Conservation (phyloP, 345 rosid genomes). For the Stellera chamaejasme region DNA sequence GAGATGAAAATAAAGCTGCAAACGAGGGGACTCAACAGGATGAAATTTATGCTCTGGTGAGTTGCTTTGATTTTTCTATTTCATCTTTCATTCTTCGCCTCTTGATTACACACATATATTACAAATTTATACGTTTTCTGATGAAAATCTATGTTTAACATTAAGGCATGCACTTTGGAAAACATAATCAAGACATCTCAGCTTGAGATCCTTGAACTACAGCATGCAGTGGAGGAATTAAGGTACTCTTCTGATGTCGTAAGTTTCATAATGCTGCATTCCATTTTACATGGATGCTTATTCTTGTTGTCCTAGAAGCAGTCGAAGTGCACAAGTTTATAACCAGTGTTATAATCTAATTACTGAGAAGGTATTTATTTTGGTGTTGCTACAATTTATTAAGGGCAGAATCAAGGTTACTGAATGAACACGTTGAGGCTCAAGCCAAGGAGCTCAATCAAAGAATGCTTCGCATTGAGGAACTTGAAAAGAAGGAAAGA, state of each 20-base stretch:
- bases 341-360: slow-evolving; percentile 2
- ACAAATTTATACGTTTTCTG: slow-evolving; percentile 8
- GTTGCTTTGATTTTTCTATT: slow-evolving; percentile 15
- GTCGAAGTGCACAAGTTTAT: neutral
- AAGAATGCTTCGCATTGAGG: slow-evolving; percentile 66
- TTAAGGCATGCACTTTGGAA: slow-evolving; percentile 93
- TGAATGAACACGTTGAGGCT: slow-evolving; percentile 57
- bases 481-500: slow-evolving; percentile 86
- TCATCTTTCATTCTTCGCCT: slow-evolving; percentile 1
- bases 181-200: slow-evolving; percentile 88
- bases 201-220: slow-evolving; percentile 72
- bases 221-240: slow-evolving; percentile 66
- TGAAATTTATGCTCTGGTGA: slow-evolving; percentile 79
- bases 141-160: slow-evolving; percentile 10
- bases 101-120: slow-evolving; percentile 6
- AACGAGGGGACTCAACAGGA: slow-evolving; percentile 47
- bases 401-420: slow-evolving; percentile 76
- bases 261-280: slow-evolving; percentile 1
- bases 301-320: neutral
- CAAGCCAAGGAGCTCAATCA: slow-evolving; percentile 73
- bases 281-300: neutral
- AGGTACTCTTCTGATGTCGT: slow-evolving; percentile 36
- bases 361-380: slow-evolving; percentile 14
- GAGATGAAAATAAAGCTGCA: slow-evolving; percentile 28
- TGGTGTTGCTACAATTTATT: slow-evolving; percentile 25